These are phyloP conservation scores for Russula abietina DNA, from an alignment of 768 basidiomycete genomes.

Conservation along the genomic window DNA sequence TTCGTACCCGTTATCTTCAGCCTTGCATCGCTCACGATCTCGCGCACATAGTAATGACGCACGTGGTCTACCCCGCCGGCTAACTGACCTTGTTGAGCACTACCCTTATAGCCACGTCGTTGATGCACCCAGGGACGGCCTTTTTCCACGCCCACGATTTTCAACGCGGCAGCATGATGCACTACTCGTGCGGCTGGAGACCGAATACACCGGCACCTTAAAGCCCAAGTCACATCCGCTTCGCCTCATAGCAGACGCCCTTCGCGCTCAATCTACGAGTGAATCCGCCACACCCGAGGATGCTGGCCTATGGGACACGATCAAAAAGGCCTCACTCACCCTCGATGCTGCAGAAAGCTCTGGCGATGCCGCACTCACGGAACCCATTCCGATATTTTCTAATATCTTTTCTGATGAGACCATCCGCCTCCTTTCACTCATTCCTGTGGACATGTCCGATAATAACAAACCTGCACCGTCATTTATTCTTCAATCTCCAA, in stretches of 20 bases:
- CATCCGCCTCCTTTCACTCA: constrained; percentile 43
- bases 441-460: constrained; percentile 40
- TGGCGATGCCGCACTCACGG: constrained; percentile 26
- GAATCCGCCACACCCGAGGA: constrained; percentile 34
- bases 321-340: constrained; percentile 36
- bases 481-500: constrained; percentile 32
- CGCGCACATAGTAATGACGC: constrained; percentile 53
- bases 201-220: constrained; percentile 35
- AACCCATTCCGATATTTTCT: constrained; percentile 38
- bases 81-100: constrained; percentile 60
- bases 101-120: constrained; percentile 54
- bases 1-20: constrained; percentile 29
- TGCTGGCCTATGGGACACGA: constrained; percentile 46
- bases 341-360: constrained; percentile 27
- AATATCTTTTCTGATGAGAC: constrained; percentile 69
- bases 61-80: constrained; percentile 58
- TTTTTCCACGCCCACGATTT: constrained; percentile 60
- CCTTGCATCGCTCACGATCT: neutral
- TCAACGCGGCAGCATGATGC: constrained; percentile 61
- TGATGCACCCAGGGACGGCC: constrained; percentile 34
- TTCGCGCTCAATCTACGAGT: constrained; percentile 37
- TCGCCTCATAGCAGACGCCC: constrained; percentile 56
- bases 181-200: constrained; percentile 60
- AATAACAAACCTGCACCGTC: constrained; percentile 28
- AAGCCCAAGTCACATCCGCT: constrained; percentile 48